A percentile compares a stretch with the other conserved stretches of the same genome.
Evolutionary conservation across 257 asterid genomes (phyloP).

Genomic region (Handroanthus guayacan): DNA sequence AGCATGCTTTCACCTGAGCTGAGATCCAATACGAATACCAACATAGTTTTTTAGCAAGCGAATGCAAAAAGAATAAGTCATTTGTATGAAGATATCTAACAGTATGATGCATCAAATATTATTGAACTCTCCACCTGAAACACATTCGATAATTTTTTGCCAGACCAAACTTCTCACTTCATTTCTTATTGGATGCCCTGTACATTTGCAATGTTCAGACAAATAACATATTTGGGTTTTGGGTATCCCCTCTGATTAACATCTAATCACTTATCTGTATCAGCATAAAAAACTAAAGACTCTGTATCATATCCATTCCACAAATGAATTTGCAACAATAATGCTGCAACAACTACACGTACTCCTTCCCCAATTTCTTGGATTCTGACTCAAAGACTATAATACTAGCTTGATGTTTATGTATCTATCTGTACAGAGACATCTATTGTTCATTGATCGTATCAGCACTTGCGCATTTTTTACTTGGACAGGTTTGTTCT

Average conservation of each 20-base stretch:
- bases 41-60: background rate
- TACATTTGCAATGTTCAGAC: background rate
- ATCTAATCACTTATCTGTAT: background rate
- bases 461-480: background rate
- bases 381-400: background rate
- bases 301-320: background rate
- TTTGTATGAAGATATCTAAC: background rate
- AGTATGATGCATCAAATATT: background rate
- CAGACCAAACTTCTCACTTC: background rate
- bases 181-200: background rate
- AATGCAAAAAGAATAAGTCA: background rate
- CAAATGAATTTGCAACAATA: conserved; percentile 13
- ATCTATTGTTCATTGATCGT: background rate
- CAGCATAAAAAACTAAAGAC: background rate
- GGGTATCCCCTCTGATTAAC: background rate
- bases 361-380: background rate
- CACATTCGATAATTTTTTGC: background rate
- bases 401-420: background rate
- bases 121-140: background rate
- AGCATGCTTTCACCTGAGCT: background rate
- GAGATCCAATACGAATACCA: background rate
- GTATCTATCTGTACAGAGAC: background rate
- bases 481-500: too few species aligned
- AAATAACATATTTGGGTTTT: background rate
- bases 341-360: conserved; percentile 7